Base-by-base conservation (phyloP, 371 early-diverging fungal genomes). In the Rhizopus delemar region DNA sequence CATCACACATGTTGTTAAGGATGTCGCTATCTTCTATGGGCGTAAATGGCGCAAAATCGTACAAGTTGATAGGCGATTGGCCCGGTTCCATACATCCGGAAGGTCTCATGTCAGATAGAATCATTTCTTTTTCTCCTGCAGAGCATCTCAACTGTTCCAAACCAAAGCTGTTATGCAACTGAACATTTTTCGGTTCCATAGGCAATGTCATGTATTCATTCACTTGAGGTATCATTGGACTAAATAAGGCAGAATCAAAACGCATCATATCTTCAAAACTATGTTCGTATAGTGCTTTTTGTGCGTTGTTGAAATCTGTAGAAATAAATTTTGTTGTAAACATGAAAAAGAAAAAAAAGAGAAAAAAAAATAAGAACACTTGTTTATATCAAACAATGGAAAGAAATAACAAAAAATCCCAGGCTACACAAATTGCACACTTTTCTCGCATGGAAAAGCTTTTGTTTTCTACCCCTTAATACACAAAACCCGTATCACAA, bases 371-470 rank as follows among this genome's bases (percentile, higher is more conserved):
- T 29, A 28, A 48, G 3, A 16, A n/a, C 31, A 29, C 48, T 12
- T 48, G 9, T 9, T 48, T 48, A n/a, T 29, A 29, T 48, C 29
- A 48, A 29, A 48, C 48, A 48, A 48, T 48, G 48, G 31, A n/a
- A n/a, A 48, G 31, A 29, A 29, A 29, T 28, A 29, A 29, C 22
- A 43, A 43, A 43, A 43, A 3, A 11, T 8, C 6, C 32, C n/a
- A 22, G 22, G 56, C 35, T 56, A 56, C 56, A 56, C 56, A 46
- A 15, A 46, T 22, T 34, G 35, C 56, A 56, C 56, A 56, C 36
- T 56, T 46, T 56, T 46, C 12, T 35, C 56, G 56, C 56, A 46
- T 56, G 56, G 41, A 53, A 39, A 15, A 36, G 16, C 15, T 56
- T 36, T 46, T 13, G 35, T 34, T 45, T 48, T 48, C 48, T 48